These are phyloP conservation scores for Curvularia eragrostidis DNA, from an alignment of 2,329 filamentous ascomycete species.

Conservation along the genomic window DNA sequence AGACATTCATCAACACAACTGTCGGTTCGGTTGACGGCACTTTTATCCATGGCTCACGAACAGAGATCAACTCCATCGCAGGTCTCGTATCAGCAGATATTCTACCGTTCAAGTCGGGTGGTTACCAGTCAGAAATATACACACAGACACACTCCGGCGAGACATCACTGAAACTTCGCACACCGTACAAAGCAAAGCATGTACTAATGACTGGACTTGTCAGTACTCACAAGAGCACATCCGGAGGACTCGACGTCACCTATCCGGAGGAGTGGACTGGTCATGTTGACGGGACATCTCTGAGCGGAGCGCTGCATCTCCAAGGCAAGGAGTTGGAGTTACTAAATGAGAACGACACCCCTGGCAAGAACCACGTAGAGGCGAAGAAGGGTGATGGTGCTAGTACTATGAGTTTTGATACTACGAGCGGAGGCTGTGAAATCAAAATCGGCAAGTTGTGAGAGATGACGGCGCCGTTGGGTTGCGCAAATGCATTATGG, in stretches of 20 bases:
- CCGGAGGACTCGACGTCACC: constrained; percentile 44
- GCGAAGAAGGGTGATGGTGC: constrained; percentile 51
- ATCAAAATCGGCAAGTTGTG: constrained; percentile 41
- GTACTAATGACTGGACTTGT: constrained; percentile 37
- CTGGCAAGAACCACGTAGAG: constrained; percentile 43
- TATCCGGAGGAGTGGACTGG: constrained; percentile 56
- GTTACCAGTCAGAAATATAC: constrained; percentile 37
- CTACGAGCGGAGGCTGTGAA: constrained; percentile 42
- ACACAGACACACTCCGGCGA: constrained; percentile 48
- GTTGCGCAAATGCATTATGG: background rate
- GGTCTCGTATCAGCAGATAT: constrained; percentile 50
- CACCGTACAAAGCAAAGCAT: constrained; percentile 41
- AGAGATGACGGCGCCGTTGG: background rate
- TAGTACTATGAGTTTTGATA: constrained; percentile 46
- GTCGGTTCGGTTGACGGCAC: constrained; percentile 50
- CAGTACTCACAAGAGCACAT: constrained; percentile 47
- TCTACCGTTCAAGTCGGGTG: constrained; percentile 44
- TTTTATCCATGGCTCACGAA: constrained; percentile 52
- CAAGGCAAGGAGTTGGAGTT: constrained; percentile 49
- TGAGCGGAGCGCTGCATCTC: constrained; percentile 49
- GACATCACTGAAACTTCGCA: constrained; percentile 42
- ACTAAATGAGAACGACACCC: constrained; percentile 34
- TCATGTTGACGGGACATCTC: constrained; percentile 45
- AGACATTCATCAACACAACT: constrained; percentile 47
- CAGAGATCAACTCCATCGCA: constrained; percentile 46